A percentile compares a stretch with the other conserved stretches of the same genome.
These are phyloP conservation scores for Alternaria sp. DNA, from an alignment of 2,329 filamentous ascomycete genomes.

Conservation along the genomic window DNA sequence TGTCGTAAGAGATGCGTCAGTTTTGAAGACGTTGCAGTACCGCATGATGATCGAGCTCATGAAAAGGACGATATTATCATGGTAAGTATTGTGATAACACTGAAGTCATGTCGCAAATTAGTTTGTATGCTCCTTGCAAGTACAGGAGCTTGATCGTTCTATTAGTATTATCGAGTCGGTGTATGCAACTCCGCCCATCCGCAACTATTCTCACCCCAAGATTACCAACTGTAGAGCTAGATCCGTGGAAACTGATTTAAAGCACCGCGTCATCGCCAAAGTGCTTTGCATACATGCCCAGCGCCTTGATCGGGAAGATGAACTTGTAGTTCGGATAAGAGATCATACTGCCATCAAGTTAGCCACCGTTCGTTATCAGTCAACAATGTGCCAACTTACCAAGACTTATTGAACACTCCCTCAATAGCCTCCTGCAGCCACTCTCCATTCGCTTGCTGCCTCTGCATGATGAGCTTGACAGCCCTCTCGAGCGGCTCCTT, in stretches of 20 bases:
- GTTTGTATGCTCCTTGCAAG: background rate
- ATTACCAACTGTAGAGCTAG: background rate
- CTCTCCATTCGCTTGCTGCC: slow-evolving; percentile 88
- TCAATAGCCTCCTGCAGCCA: slow-evolving; percentile 97
- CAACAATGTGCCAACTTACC: slow-evolving; percentile 59
- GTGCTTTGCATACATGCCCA: slow-evolving; percentile 78
- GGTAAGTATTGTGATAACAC: background rate
- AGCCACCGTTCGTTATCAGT: slow-evolving; percentile 1
- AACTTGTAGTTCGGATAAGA: slow-evolving; percentile 99
- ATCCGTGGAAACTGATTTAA: background rate
- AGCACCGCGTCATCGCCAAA: slow-evolving; percentile 38
- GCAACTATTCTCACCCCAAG: background rate
- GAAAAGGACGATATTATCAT: background rate
- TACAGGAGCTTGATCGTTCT: background rate
- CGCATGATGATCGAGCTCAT: background rate
- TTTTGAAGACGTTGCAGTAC: background rate
- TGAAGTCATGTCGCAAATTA: background rate
- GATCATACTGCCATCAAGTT: slow-evolving; percentile 73
- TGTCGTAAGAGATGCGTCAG: background rate
- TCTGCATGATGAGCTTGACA: slow-evolving; percentile 79
- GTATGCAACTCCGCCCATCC: background rate
- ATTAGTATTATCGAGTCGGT: background rate
- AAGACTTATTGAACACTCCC: slow-evolving; percentile 98
- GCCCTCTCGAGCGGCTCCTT: slow-evolving; percentile 74
- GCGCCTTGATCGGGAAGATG: slow-evolving; percentile 88